Conservation (phyloP, 345 rosid genomes). For the Acer yangbiense region DNA sequence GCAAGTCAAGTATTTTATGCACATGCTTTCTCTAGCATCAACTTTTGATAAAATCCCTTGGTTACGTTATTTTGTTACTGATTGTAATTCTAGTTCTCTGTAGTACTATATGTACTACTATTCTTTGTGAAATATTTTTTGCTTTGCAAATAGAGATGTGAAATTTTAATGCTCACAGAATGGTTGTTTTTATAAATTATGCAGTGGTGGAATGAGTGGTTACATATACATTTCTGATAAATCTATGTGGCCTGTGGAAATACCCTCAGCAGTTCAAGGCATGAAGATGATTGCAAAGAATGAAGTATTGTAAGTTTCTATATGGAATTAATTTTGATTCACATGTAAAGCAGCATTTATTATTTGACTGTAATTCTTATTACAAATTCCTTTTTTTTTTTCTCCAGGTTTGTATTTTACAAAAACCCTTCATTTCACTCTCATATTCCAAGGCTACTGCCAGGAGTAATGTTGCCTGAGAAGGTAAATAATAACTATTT, state of each 20-base stretch:
- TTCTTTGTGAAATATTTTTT: neutral
- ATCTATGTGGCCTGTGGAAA: conserved; percentile 13
- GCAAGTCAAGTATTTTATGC: neutral
- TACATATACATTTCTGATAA: conserved; percentile 13
- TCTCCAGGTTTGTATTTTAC: conserved; percentile 26
- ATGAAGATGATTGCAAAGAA: conserved; percentile 20
- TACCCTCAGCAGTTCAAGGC: conserved; percentile 24
- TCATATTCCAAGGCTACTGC: conserved; percentile 22
- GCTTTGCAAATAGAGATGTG: neutral
- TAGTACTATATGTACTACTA: neutral
- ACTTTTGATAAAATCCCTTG: neutral
- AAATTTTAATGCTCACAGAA: conserved; percentile 1
- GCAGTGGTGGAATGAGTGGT: conserved; percentile 38
- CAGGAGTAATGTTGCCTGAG: conserved; percentile 20
- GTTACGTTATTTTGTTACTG: neutral
- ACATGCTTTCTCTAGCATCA: neutral
- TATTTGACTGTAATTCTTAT: neutral
- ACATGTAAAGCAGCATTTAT: no score
- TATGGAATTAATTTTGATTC: neutral
- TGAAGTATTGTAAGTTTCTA: conserved; percentile 26
- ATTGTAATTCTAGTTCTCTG: neutral
- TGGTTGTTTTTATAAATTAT: conserved; percentile 1
- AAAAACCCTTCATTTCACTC: conserved; percentile 25
- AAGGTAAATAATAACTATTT: conserved; percentile 14
- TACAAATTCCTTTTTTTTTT: neutral